phyloP scores from a whole-genome alignment of 306 rosid genomes.

The Fragaria vesca region DNA sequence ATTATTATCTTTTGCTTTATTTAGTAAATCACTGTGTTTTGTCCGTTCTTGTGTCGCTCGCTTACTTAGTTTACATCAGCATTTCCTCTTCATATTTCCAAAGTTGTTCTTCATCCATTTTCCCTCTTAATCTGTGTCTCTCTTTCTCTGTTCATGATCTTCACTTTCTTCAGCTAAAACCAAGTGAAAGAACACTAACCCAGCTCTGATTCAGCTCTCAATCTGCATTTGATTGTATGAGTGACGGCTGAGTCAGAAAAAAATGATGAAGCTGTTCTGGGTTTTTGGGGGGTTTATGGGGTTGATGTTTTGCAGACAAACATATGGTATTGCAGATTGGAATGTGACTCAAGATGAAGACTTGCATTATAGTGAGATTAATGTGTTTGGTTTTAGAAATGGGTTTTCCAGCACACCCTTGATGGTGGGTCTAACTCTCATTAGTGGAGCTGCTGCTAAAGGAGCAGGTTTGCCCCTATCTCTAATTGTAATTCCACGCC shows the following conservation, averaged over 20 bases:
- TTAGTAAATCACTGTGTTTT: not conserved
- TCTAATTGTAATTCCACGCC: not conserved
- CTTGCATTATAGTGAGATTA: constrained; percentile 13
- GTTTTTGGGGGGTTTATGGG: constrained; percentile 16
- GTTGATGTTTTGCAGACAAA: constrained; percentile 4
- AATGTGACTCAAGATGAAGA: constrained; percentile 10
- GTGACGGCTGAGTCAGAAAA: not conserved
- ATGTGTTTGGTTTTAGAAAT: constrained; percentile 3
- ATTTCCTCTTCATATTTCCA: not conserved
- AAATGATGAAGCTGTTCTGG: constrained; percentile 5
- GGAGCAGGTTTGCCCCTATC: constrained; percentile 63
- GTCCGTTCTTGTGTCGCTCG: constrained; percentile 4
- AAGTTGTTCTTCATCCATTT: not conserved
- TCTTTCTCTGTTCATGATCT: not conserved
- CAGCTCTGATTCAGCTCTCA: constrained; percentile 1
- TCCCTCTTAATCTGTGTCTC: constrained; percentile 1
- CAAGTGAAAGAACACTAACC: constrained; percentile 2
- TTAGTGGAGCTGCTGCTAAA: constrained; percentile 61
- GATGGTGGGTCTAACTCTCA: constrained; percentile 80
- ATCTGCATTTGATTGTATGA: not conserved
- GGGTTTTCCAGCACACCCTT: constrained; percentile 23
- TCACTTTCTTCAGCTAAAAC: constrained; percentile 3
- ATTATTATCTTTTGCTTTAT: not conserved
- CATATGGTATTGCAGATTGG: not conserved
- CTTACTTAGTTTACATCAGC: not conserved